These are phyloP conservation scores for Cladobotryum mycophilum DNA, from an alignment of 2,329 filamentous ascomycete species.

Conservation along the genomic window DNA sequence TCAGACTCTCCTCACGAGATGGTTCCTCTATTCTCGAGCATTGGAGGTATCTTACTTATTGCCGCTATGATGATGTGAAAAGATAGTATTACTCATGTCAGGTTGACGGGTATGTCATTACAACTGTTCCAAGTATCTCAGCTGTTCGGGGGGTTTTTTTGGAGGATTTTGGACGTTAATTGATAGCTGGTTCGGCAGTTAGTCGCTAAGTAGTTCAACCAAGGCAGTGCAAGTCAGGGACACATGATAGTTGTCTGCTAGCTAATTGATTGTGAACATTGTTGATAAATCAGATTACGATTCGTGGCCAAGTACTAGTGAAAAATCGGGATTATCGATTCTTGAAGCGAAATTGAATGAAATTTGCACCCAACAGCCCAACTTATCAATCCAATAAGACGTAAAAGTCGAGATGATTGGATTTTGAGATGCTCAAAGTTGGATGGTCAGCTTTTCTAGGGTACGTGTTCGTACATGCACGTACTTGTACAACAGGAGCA, in stretches of 20 bases:
- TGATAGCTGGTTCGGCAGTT: slow-evolving; percentile 12
- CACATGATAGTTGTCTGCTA: not conserved
- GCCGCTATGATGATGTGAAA: slow-evolving; percentile 20
- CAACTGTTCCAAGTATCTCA: slow-evolving; percentile 5
- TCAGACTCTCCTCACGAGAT: slow-evolving; percentile 21
- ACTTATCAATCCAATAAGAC: too few species aligned
- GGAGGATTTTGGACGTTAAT: slow-evolving; percentile 17
- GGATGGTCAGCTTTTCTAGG: not conserved
- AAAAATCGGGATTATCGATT: too few species aligned
- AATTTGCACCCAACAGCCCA: not conserved
- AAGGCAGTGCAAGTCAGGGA: too few species aligned
- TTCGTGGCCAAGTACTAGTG: not conserved
- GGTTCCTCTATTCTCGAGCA: slow-evolving; percentile 15
- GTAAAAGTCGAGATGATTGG: too few species aligned
- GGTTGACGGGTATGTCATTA: not conserved
- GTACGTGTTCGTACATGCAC: not conserved
- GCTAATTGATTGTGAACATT: not conserved
- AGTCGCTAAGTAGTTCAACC: not conserved
- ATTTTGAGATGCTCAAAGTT: too few species aligned
- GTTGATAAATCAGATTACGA: not conserved
- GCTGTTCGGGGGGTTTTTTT: slow-evolving; percentile 14
- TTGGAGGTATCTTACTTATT: slow-evolving; percentile 22
- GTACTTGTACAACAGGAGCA: not conserved
- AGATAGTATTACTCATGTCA: not conserved
- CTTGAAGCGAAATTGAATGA: not conserved